Evolutionary conservation across 2,329 filamentous ascomycete genomes (phyloP), one percentile per base, ranked within the genome.

Genomic region (Diplodia scrobiculata): DNA sequence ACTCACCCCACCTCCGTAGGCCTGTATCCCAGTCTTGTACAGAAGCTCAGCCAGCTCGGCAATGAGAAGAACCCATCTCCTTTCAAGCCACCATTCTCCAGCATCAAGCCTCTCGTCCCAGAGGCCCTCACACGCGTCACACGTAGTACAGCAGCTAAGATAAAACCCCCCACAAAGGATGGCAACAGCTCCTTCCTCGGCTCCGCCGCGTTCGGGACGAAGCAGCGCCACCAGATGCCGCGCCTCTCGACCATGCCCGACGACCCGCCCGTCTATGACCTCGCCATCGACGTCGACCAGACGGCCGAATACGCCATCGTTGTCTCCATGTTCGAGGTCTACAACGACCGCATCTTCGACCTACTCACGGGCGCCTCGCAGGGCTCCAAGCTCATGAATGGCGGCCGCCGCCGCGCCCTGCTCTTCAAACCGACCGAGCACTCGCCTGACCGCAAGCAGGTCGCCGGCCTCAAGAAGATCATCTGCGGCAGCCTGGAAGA

Each of bases 311-410:
- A 97, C 72, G 89, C 90, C 4, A 87, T 99, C 64, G 82, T 99
- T 11, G 84, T 99, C 25, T 97, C 92, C 64, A 99, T 99, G 93
- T 98, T 98, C 78, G 95, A 99, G 77, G 94, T 99, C 1, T 97
- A 99, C 81, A 99, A 99, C 74, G 94, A 99, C 79, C 89, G 93
- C 41, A 98, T 99, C 70, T 98, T 96, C 76, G 95, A 99, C 73
- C 86, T 99, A 0, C 82, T 99, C 0, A 90, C 89, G 0, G 82
- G 84, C 0, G 84, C 86, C 2, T 78, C 82, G 25, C 84, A 84
- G 68, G 84, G 84, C 41, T 83, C 83, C 5, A 89, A 81, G 68
- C 45, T 62, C 41, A 74, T 76, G 58, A 77, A 78, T 32, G 79
- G 78, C 32, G 77, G 81, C n/a, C 81, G 82, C 68, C 87, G 95